These are phyloP conservation scores for Alopecurus myosuroides DNA, from an alignment of 176 grass and related monocot genomes.

Conservation along the genomic window DNA sequence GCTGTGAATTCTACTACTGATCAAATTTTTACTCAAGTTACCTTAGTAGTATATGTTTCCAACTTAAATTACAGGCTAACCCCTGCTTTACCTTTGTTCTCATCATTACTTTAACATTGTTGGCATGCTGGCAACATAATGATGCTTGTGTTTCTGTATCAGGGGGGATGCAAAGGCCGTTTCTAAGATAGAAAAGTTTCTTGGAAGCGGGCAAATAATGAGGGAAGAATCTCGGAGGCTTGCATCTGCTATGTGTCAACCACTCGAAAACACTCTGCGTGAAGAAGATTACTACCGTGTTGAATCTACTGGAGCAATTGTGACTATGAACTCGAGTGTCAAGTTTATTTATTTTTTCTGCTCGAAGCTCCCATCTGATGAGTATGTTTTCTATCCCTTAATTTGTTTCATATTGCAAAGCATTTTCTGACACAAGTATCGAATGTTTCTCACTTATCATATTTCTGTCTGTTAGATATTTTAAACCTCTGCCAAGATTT, in stretches of 20 bases:
- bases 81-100: background rate
- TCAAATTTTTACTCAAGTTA: background rate
- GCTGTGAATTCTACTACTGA: background rate
- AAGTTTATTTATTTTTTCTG: constrained; percentile 66
- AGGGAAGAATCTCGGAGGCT: constrained; percentile 58
- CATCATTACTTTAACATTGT: background rate
- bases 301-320: constrained; percentile 64
- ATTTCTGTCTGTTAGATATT: constrained; percentile 45
- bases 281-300: constrained; percentile 46
- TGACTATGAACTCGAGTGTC: constrained; percentile 61
- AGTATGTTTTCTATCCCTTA: constrained; percentile 40
- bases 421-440: constrained; percentile 8
- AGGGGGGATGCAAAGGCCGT: constrained; percentile 45
- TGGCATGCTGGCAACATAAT: background rate
- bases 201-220: constrained; percentile 52
- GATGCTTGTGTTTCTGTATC: constrained; percentile 10
- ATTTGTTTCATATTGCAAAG: constrained; percentile 9
- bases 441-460: background rate
- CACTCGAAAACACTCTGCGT: constrained; percentile 33
- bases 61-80: background rate
- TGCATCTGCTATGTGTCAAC: constrained; percentile 39
- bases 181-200: constrained; percentile 44
- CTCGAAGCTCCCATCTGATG: constrained; percentile 72
- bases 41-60: background rate
- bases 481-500: constrained; percentile 67